Base-by-base conservation (phyloP, 495 filamentous ascomycete genomes). In the Penicillium salamii region DNA sequence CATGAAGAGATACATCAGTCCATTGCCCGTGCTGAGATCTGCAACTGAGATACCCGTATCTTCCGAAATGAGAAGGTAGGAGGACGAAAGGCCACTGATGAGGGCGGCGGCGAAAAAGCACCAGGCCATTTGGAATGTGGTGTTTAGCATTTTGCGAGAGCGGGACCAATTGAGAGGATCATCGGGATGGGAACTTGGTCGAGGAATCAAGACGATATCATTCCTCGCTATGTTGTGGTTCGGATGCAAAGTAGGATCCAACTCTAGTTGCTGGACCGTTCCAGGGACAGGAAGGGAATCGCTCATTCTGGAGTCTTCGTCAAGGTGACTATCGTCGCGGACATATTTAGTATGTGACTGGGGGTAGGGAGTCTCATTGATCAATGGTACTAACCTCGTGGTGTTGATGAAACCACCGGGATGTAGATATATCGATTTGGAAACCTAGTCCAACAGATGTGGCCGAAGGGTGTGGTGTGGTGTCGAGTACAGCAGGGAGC, bases 131-230 rank as follows among this genome's bases (percentile, higher is more conserved):
- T 40, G 24, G 15, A 12, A 41, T 2, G 20, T 17, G 12, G 19
- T 45, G 49, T 3, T 35, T 8, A 38, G 18, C 3, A 20, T 5
- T 37, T 77, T 78, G 29, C 74, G 63, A 19, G 58, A 57, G 8
- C 57, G 60, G 31, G 71, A 65, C 75, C 75, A 78, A 46, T 77
- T 77, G 52, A 79, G 58, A 18, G 75, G 74, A 40, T 79, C 76
- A 29, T 78, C 65, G 9, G 74, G 71, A 53, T 78, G 66, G 12
- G 49, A 47, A 0, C 68, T 73, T 6, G 75, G 75, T 0, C 61
- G 61, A 14, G 75, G 76, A 26, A 76, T 61, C 21, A 79, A 58
- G 15, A 78, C 66, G 33, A 77, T 61, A 35, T 74, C 72, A 37
- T 58, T 56, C 14, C 53, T 43, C 17, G 41, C 42, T 53, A 55